Conservation (phyloP, 352 stramenopile genomes). For the Phytophthora uliginosa region DNA sequence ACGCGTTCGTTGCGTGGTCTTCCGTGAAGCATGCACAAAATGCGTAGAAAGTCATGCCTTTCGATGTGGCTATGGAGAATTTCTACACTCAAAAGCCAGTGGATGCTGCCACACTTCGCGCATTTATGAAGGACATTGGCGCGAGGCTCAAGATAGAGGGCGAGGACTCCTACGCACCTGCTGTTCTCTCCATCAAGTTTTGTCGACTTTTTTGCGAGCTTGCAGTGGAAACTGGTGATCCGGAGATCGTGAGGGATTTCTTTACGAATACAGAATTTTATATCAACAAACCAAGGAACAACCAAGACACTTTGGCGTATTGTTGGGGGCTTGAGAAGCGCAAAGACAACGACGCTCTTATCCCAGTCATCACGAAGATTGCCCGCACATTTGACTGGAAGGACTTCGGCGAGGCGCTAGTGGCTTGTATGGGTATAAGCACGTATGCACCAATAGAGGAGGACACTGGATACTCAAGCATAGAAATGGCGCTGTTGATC, state of each 20-base stretch:
- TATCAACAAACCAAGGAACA: neutral
- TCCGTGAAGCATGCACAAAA: neutral
- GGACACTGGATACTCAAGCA: neutral
- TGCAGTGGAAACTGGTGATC: neutral
- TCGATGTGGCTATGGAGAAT: neutral
- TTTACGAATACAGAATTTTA: neutral
- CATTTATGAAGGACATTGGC: constrained; percentile 9
- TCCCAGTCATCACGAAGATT: neutral
- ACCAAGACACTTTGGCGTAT: neutral
- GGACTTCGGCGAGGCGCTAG: neutral
- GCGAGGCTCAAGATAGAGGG: neutral
- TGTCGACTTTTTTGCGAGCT: neutral
- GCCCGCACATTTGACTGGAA: neutral
- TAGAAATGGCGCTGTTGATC: constrained; percentile 9
- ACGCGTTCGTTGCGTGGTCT: constrained; percentile 25
- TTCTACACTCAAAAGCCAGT: constrained; percentile 4
- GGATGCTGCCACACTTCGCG: neutral
- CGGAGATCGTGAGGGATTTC: neutral
- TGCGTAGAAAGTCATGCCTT: constrained; percentile 7
- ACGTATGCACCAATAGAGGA: neutral
- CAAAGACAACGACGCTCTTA: neutral
- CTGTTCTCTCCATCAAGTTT: neutral
- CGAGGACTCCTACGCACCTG: neutral
- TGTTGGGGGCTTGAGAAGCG: neutral
- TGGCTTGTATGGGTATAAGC: neutral